Percentiles rank a stretch among this genome's conserved stretches.
Conservation (phyloP, 495 filamentous ascomycete species). For the Poronia punctata region DNA sequence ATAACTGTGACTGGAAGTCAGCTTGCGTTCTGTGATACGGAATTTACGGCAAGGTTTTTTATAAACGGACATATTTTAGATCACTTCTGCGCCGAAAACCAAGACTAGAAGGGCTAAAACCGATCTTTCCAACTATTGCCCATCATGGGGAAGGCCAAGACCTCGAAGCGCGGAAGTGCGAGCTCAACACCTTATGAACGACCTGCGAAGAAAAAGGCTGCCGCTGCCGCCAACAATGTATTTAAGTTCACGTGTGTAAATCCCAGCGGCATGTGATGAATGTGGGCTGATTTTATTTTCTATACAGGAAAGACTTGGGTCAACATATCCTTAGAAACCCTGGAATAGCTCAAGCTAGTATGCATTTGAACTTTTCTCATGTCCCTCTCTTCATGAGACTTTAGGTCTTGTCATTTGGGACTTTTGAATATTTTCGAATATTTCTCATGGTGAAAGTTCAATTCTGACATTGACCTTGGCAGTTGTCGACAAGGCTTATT, state of each 20-base stretch:
- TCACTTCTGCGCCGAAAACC: too few relatives aligned
- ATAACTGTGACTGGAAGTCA: constrained; percentile 1
- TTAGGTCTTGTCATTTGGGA: background rate
- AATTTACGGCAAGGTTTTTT: too few relatives aligned
- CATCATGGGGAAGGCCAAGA: constrained; percentile 55
- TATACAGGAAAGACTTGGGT: constrained; percentile 69
- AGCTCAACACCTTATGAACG: constrained; percentile 51
- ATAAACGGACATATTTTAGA: too few relatives aligned
- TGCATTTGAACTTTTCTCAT: background rate
- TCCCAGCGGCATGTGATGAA: background rate
- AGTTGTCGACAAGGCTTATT: constrained; percentile 64
- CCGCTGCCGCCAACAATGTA: constrained; percentile 62
- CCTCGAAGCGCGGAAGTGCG: constrained; percentile 52
- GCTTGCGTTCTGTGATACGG: too few relatives aligned
- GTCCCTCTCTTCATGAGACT: background rate
- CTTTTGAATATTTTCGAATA: constrained; percentile 36
- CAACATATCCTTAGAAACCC: constrained; percentile 97
- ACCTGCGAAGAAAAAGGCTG: constrained; percentile 24
- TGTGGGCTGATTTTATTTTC: background rate
- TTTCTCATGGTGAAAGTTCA: background rate
- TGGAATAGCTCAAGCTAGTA: constrained; percentile 73
- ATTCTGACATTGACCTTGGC: background rate
- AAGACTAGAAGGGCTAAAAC: too few relatives aligned
- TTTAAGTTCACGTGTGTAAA: constrained; percentile 51
- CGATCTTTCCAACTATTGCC: too few relatives aligned